Evolutionary conservation across 2,329 filamentous ascomycete species (phyloP).

Genomic region (Ophiostoma sp.): DNA sequence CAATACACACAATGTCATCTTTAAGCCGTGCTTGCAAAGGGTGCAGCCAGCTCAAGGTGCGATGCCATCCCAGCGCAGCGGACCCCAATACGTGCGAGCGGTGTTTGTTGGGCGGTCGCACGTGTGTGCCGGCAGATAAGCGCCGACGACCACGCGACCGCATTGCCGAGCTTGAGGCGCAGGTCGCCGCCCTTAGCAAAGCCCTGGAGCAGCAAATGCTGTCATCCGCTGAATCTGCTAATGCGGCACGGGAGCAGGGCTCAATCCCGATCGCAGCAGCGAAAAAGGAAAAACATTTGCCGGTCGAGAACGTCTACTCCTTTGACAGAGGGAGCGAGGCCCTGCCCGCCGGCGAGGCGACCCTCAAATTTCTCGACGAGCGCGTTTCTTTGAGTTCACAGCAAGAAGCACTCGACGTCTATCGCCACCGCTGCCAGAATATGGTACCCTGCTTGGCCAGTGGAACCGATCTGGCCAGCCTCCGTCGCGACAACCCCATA

Average conservation of each 20-base stretch:
- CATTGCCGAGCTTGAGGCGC: constrained; percentile 20
- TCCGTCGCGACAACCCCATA: constrained; percentile 10
- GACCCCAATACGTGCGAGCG: constrained; percentile 15
- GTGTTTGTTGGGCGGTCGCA: constrained; percentile 13
- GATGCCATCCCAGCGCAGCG: constrained; percentile 9
- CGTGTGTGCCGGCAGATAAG: constrained; percentile 16
- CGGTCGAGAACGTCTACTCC: not conserved
- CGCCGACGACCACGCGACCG: constrained; percentile 20
- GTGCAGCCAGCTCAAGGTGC: constrained; percentile 19
- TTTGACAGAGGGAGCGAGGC: not conserved
- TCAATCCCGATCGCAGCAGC: not conserved
- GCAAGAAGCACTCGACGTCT: constrained; percentile 8
- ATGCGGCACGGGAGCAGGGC: not conserved
- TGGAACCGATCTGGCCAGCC: not conserved
- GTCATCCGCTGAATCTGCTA: not conserved
- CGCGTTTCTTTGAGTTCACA: constrained; percentile 1
- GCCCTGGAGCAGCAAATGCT: constrained; percentile 12
- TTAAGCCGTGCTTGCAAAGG: constrained; percentile 21
- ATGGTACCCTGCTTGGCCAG: not conserved
- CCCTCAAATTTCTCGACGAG: constrained; percentile 16
- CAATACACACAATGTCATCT: not conserved
- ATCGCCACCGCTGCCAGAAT: not conserved
- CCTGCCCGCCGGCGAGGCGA: constrained; percentile 3
- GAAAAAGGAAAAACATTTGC: not conserved
- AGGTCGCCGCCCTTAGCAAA: constrained; percentile 16